A percentile compares a stretch with the other conserved stretches of the same genome.
phyloP scores from a whole-genome alignment of 2,329 filamentous ascomycete genomes.

The Neocatenulostroma microsporum region DNA sequence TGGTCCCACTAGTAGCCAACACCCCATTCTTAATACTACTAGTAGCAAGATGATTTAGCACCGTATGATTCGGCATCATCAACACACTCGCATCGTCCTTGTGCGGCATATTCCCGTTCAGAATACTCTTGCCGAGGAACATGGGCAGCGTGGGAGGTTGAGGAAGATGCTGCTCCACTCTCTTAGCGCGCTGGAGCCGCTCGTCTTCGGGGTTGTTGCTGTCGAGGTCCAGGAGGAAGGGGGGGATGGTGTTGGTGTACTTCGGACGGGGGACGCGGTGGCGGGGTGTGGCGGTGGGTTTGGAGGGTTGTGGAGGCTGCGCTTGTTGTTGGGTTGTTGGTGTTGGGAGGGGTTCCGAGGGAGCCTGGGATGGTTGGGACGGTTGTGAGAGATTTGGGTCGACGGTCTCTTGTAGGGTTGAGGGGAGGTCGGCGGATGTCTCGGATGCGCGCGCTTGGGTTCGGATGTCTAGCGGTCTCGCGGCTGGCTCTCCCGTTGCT shows the following conservation, averaged over 20 bases:
- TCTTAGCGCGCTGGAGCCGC: constrained; percentile 64
- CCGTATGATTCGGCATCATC: constrained; percentile 94
- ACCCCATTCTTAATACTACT: constrained; percentile 98
- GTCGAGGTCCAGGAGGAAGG: constrained; percentile 80
- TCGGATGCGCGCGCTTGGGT: constrained; percentile 16
- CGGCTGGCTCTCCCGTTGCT: constrained; percentile 14
- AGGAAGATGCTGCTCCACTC: constrained; percentile 66
- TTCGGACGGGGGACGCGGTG: constrained; percentile 41
- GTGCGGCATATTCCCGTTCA: constrained; percentile 84
- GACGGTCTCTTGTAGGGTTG: constrained; percentile 15
- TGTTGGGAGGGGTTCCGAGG: constrained; percentile 8
- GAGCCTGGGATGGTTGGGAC: constrained; percentile 9
- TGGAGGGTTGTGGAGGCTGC: constrained; percentile 11
- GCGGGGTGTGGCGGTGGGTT: constrained; percentile 16
- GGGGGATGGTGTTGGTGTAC: constrained; percentile 69
- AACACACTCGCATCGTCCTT: constrained; percentile 98
- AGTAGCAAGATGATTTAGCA: constrained; percentile 91
- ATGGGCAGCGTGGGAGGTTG: constrained; percentile 78
- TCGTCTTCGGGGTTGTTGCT: constrained; percentile 56
- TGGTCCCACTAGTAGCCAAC: constrained; percentile 89
- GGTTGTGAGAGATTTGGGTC: constrained; percentile 10
- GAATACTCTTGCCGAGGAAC: constrained; percentile 86
- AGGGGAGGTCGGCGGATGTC: constrained; percentile 15
- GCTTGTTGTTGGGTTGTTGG: constrained; percentile 7
- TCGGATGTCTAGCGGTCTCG: constrained; percentile 58